Percentiles rank a stretch among this genome's conserved stretches.
Conservation (phyloP, 768 basidiomycete genomes). For the Collybia nuda region DNA sequence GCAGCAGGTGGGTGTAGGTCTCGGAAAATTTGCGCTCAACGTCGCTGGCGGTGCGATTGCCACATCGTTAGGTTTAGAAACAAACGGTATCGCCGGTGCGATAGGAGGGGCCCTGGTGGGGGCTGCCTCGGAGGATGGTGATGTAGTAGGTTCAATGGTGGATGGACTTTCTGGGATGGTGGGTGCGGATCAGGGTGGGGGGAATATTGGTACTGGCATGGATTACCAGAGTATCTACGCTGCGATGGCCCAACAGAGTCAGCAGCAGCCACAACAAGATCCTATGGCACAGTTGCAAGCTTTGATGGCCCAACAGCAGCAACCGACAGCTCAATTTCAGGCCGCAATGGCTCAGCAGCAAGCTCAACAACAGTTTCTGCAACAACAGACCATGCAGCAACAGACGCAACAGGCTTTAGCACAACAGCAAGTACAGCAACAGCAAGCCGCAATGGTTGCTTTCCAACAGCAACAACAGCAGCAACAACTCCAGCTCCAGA, state of each 20-base stretch:
- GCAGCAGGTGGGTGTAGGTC: conserved; percentile 2
- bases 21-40: conserved; percentile 8
- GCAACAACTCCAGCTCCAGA: conserved; percentile 1
- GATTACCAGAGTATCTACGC: conserved; percentile 30
- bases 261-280: conserved; percentile 18
- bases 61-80: conserved; percentile 1
- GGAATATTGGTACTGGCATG: conserved; percentile 15
- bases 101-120: conserved; percentile 6
- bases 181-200: conserved; percentile 3
- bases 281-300: conserved; percentile 10
- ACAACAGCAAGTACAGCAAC: neutral
- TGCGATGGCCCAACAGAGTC: conserved; percentile 19
- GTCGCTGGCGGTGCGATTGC: conserved; percentile 8
- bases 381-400: neutral
- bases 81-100: neutral
- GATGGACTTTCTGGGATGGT: conserved; percentile 15
- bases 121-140: conserved; percentile 1
- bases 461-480: neutral
- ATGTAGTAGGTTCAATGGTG: conserved; percentile 1
- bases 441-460: neutral
- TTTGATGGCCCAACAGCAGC: conserved; percentile 8
- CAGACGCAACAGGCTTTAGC: conserved; percentile 1
- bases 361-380: neutral
- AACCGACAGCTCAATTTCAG: conserved; percentile 8
- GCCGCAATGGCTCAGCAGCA: neutral